Percentiles rank a stretch among this genome's conserved stretches.
phyloP scores from a whole-genome alignment of 1,284 basidiomycete species.

The Sanghuangporus weigelae region DNA sequence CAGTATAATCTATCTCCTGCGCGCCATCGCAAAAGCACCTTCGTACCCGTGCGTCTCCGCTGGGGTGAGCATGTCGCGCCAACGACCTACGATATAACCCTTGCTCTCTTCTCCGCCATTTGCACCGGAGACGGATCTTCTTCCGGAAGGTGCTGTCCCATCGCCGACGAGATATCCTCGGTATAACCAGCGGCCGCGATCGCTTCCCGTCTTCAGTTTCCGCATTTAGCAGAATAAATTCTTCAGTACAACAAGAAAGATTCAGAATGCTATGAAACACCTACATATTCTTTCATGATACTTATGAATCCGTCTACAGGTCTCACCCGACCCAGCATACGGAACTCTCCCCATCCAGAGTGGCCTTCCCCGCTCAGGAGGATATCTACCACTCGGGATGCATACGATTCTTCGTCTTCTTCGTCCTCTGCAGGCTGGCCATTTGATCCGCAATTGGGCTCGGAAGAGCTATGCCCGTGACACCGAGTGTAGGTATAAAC shows the following conservation, averaged over 20 bases:
- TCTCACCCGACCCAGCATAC: slow-evolving; percentile 59
- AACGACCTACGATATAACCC: slow-evolving; percentile 64
- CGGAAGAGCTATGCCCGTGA: not conserved
- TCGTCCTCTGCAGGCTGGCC: slow-evolving; percentile 13
- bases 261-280: slow-evolving; percentile 25
- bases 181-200: slow-evolving; percentile 73
- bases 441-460: slow-evolving; percentile 17
- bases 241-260: not conserved
- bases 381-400: slow-evolving; percentile 46
- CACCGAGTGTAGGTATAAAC: not conserved
- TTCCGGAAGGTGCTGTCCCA: not conserved
- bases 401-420: slow-evolving; percentile 11
- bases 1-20: slow-evolving; percentile 39
- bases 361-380: slow-evolving; percentile 75
- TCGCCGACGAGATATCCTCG: slow-evolving; percentile 68
- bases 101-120: slow-evolving; percentile 22
- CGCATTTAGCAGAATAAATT: not conserved
- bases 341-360: slow-evolving; percentile 78
- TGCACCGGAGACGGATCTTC: not conserved
- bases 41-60: slow-evolving; percentile 57
- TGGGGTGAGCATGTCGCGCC: slow-evolving; percentile 68
- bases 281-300: slow-evolving; percentile 70
- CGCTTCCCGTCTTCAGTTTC: slow-evolving; percentile 48
- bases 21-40: slow-evolving; percentile 70
- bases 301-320: slow-evolving; percentile 68